A percentile compares a stretch with the other conserved stretches of the same genome.
These are phyloP conservation scores for Naganishia onofrii DNA, from an alignment of 768 basidiomycete species.

Conservation along the genomic window DNA sequence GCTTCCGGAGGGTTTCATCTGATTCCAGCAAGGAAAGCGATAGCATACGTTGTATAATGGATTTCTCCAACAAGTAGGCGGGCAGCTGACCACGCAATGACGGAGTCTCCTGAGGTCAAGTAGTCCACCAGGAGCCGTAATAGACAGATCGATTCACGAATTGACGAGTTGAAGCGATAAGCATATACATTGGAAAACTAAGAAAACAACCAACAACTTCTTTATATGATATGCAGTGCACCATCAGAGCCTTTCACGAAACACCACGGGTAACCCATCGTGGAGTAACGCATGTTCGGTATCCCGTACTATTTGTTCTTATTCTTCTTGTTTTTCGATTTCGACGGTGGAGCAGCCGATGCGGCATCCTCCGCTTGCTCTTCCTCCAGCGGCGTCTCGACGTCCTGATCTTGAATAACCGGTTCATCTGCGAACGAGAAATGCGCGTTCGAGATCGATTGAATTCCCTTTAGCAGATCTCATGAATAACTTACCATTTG, in stretches of 20 bases:
- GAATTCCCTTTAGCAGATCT: neutral
- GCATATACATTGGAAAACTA: neutral
- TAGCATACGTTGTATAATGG: too few species aligned
- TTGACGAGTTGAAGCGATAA: too few species aligned
- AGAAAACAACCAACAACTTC: neutral
- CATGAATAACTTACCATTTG: neutral
- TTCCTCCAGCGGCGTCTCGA: slow-evolving; percentile 6
- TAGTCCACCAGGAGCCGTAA: too few species aligned
- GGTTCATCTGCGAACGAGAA: neutral
- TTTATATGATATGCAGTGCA: neutral
- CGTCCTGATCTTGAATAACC: neutral
- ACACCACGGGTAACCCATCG: neutral
- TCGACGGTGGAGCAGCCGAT: neutral
- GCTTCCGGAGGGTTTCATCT: too few species aligned
- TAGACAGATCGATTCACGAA: too few species aligned
- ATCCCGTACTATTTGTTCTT: slow-evolving; percentile 14
- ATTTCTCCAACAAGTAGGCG: too few species aligned
- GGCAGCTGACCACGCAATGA: too few species aligned
- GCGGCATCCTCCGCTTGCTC: slow-evolving; percentile 8
- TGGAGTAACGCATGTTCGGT: slow-evolving; percentile 3
- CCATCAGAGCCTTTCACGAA: neutral
- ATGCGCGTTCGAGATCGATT: neutral
- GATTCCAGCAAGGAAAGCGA: too few species aligned
- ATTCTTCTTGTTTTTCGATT: slow-evolving; percentile 24
- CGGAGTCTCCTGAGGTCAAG: too few species aligned